Conservation (phyloP, 1,139 yeast genomes). For the Spathaspora sp. region DNA sequence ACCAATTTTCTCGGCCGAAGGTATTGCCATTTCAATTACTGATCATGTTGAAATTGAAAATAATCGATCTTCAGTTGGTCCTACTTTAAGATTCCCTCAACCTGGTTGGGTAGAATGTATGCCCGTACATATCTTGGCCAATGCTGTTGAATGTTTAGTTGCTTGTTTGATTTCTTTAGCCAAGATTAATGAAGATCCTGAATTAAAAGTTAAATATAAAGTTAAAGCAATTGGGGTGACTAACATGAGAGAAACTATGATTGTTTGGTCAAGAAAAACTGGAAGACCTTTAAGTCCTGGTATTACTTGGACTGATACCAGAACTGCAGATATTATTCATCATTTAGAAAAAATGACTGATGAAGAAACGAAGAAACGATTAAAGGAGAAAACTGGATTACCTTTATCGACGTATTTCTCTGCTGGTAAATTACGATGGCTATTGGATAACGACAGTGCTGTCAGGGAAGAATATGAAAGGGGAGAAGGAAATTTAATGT, state of each 20-base stretch:
- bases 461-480: slow-evolving; percentile 69
- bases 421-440: slow-evolving; percentile 88
- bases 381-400: slow-evolving; percentile 74
- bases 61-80: slow-evolving; percentile 53
- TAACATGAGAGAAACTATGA: slow-evolving; percentile 93
- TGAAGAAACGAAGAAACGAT: slow-evolving; percentile 56
- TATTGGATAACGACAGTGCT: slow-evolving; percentile 74
- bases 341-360: slow-evolving; percentile 59
- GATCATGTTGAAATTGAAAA: slow-evolving; percentile 66
- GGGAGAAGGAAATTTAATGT: slow-evolving; percentile 75
- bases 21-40: slow-evolving; percentile 62
- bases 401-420: slow-evolving; percentile 91
- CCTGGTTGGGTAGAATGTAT: slow-evolving; percentile 96
- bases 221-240: slow-evolving; percentile 80
- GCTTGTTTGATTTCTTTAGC: slow-evolving; percentile 62
- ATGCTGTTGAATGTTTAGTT: slow-evolving; percentile 76
- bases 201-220: slow-evolving; percentile 50
- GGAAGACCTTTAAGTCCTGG: slow-evolving; percentile 86
- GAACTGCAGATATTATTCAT: slow-evolving; percentile 75
- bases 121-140: slow-evolving; percentile 80
- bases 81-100: slow-evolving; percentile 70
- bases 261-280: slow-evolving; percentile 83
- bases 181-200: slow-evolving; percentile 53
- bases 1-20: slow-evolving; percentile 71
- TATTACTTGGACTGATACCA: slow-evolving; percentile 94